Conservation (phyloP, 1,139 yeast species). For the Yamadazyma mexicana region DNA sequence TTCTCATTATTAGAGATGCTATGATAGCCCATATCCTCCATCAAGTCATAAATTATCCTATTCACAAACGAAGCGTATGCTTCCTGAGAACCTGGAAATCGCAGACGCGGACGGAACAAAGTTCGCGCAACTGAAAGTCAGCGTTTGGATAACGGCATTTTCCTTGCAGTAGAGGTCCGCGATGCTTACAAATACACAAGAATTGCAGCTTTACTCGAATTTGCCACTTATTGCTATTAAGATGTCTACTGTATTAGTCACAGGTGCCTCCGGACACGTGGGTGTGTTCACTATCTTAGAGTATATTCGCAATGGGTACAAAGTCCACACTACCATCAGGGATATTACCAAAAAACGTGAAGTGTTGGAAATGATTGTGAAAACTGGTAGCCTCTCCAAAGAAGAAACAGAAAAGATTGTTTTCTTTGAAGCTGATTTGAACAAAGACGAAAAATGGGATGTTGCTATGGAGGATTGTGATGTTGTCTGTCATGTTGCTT, state of each 20-base stretch:
- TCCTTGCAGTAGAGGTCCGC: no score
- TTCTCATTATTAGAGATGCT: no score
- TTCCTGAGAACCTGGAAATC: no score
- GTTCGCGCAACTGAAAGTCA: no score
- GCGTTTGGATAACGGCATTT: no score
- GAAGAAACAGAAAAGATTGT: conserved; percentile 11
- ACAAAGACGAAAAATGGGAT: conserved; percentile 16
- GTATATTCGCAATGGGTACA: conserved; percentile 9
- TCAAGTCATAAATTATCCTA: no score
- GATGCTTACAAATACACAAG: no score
- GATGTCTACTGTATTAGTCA: conserved; percentile 14
- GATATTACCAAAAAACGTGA: conserved; percentile 5
- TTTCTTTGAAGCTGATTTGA: conserved; percentile 16
- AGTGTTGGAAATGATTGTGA: conserved; percentile 6
- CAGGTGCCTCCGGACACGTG: conserved; percentile 38
- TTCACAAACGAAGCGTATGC: no score
- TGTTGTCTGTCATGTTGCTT: conserved; percentile 18
- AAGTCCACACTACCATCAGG: conserved; percentile 13
- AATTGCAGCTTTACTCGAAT: no score
- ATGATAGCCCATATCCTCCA: no score
- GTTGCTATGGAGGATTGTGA: conserved; percentile 15
- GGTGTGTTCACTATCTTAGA: conserved; percentile 23
- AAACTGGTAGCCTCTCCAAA: conserved; percentile 7
- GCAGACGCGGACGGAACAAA: no score
- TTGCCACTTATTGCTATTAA: no score